Percentiles rank a stretch among this genome's conserved stretches.
phyloP scores from a whole-genome alignment of 495 filamentous ascomycete genomes.

The Cladorrhinum samala region DNA sequence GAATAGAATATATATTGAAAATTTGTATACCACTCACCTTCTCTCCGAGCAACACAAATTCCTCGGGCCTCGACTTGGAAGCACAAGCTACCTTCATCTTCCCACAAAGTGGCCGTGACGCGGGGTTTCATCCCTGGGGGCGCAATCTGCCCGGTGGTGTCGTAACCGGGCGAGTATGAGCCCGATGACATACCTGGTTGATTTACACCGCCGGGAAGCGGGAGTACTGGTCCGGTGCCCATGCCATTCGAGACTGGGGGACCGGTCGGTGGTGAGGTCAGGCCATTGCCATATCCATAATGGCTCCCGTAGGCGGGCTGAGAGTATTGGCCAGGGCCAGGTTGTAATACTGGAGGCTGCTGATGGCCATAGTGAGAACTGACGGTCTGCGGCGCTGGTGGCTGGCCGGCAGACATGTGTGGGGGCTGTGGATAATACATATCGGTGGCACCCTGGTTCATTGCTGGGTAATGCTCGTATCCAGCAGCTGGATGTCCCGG shows the following conservation, averaged over 20 bases:
- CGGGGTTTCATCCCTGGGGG: slow-evolving; percentile 98
- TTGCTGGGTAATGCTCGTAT: slow-evolving; percentile 61
- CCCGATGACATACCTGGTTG: slow-evolving; percentile 41
- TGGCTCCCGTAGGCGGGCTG: slow-evolving; percentile 52
- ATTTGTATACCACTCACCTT: too few species aligned
- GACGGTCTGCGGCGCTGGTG: slow-evolving; percentile 73
- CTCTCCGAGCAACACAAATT: slow-evolving; percentile 88
- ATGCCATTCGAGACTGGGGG: slow-evolving; percentile 66
- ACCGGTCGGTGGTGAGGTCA: slow-evolving; percentile 66
- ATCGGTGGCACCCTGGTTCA: slow-evolving; percentile 75
- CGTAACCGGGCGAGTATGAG: slow-evolving; percentile 59
- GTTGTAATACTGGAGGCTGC: slow-evolving; percentile 77
- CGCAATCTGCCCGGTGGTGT: slow-evolving; percentile 85
- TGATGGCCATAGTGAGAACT: slow-evolving; percentile 70
- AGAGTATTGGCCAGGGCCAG: slow-evolving; percentile 63
- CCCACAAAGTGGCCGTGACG: slow-evolving; percentile 95
- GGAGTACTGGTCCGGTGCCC: slow-evolving; percentile 52
- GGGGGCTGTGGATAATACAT: slow-evolving; percentile 74
- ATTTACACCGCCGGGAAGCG: slow-evolving; percentile 56
- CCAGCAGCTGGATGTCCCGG: slow-evolving; percentile 37
- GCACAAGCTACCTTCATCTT: slow-evolving; percentile 95
- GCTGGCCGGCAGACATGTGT: slow-evolving; percentile 76
- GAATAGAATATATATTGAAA: too few species aligned
- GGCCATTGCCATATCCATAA: slow-evolving; percentile 67
- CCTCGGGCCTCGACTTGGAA: slow-evolving; percentile 97